These are phyloP conservation scores for Imleria badia DNA, from an alignment of 768 basidiomycete genomes.

Conservation along the genomic window DNA sequence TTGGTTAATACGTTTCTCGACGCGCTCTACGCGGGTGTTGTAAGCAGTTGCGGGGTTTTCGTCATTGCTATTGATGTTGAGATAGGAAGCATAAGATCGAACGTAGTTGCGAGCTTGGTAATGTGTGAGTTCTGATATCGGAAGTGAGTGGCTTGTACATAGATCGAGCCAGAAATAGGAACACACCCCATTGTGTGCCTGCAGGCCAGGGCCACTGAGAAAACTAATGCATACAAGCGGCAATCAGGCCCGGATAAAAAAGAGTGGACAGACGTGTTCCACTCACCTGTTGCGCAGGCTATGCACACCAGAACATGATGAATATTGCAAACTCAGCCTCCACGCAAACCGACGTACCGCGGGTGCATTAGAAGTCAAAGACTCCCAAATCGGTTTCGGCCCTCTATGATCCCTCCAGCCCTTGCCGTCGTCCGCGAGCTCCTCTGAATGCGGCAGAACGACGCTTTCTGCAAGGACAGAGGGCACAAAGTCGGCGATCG, in stretches of 20 bases:
- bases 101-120: constrained; percentile 36
- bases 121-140: constrained; percentile 31
- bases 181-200: constrained; percentile 14
- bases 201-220: constrained; percentile 18
- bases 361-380: neutral
- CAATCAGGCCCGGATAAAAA: neutral
- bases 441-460: neutral
- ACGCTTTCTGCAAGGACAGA: neutral
- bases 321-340: no score
- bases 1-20: constrained; percentile 38
- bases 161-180: neutral
- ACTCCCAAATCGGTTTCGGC: neutral
- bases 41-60: constrained; percentile 38
- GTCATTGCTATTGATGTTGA: constrained; percentile 32
- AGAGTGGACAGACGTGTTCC: neutral
- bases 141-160: neutral
- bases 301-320: neutral
- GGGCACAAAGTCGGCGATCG: neutral
- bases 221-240: neutral
- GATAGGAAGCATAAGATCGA: constrained; percentile 15
- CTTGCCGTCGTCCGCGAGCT: neutral
- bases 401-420: neutral
- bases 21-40: constrained; percentile 48
- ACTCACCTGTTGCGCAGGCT: constrained; percentile 6
- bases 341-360: neutral